Percentiles rank a stretch among this genome's conserved stretches.
Conservation (phyloP, 768 basidiomycete species). For the Hebeloma cylindrosporum region DNA sequence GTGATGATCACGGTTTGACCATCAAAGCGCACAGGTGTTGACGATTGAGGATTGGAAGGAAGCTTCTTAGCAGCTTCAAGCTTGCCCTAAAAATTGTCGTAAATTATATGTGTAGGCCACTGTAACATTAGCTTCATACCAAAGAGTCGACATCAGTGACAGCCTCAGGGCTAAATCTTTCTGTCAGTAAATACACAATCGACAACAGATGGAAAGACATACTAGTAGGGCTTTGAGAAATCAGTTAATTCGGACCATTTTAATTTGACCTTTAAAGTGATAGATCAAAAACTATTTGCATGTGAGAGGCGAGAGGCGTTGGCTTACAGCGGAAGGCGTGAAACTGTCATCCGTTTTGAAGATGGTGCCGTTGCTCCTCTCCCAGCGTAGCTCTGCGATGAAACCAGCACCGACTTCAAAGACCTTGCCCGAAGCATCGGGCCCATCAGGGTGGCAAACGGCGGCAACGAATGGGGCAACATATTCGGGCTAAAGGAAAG, state of each 20-base stretch:
- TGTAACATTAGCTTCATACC: conserved; percentile 33
- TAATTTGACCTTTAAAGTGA: conserved; percentile 60
- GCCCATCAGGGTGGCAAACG: conserved; percentile 81
- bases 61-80: conserved; percentile 64
- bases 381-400: conserved; percentile 90
- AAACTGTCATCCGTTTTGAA: conserved; percentile 90
- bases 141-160: conserved; percentile 61
- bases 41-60: conserved; percentile 67
- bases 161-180: conserved; percentile 55
- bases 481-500: conserved; percentile 69
- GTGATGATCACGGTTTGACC: conserved; percentile 93
- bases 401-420: conserved; percentile 96
- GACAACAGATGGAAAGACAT: conserved; percentile 27
- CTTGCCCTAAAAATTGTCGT: conserved; percentile 51
- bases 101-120: too few species aligned
- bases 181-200: not conserved
- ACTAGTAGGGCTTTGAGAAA: conserved; percentile 73
- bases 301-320: too few species aligned
- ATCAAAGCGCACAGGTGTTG: conserved; percentile 75
- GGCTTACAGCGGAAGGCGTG: conserved; percentile 91
- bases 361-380: conserved; percentile 81
- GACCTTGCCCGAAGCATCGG: conserved; percentile 75
- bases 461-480: conserved; percentile 92
- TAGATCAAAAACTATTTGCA: not conserved
- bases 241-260: conserved; percentile 83